phyloP scores from a whole-genome alignment of 805 yeast genomes.

The Cyberlindnera misumaiensis region DNA sequence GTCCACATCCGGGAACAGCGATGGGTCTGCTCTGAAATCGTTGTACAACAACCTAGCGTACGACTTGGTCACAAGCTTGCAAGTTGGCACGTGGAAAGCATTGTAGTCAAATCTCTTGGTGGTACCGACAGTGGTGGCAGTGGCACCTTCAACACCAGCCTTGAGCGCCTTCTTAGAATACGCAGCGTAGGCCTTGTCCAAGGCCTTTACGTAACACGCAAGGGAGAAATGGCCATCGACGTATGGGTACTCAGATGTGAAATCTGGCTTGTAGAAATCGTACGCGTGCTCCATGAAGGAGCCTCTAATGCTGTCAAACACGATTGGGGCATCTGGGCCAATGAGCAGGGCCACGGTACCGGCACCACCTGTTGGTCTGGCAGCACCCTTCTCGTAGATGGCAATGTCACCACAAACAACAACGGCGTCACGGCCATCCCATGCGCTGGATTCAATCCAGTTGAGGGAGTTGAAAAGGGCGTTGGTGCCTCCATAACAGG shows the following conservation, averaged over 20 bases:
- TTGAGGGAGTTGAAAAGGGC: conserved; percentile 90
- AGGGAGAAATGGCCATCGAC: conserved; percentile 97
- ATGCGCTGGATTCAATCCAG: conserved; percentile 92
- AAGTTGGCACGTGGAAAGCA: conserved; percentile 97
- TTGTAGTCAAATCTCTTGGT: conserved; percentile 79
- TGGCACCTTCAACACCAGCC: conserved; percentile 37
- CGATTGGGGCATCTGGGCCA: conserved; percentile 97
- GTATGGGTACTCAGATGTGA: conserved; percentile 91
- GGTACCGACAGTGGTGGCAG: conserved; percentile 57
- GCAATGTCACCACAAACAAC: conserved; percentile 98
- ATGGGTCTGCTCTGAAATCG: conserved; percentile 73
- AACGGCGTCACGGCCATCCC: conserved; percentile 98
- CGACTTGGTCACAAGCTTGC: conserved; percentile 89
- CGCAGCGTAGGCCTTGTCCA: conserved; percentile 77
- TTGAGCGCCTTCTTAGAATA: conserved; percentile 72
- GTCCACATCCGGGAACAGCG: conserved; percentile 55
- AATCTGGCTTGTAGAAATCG: conserved; percentile 97
- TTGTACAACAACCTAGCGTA: conserved; percentile 88
- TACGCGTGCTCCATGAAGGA: conserved; percentile 94
- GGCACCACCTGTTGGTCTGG: conserved; percentile 99
- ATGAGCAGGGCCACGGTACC: conserved; percentile 92
- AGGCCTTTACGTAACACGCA: conserved; percentile 87
- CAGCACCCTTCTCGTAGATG: conserved; percentile 92
- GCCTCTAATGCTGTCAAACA: conserved; percentile 84
- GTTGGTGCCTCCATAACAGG: conserved; percentile 97